Conservation (phyloP, 2,329 filamentous ascomycete species). For the Aspergillus uvarum region DNA sequence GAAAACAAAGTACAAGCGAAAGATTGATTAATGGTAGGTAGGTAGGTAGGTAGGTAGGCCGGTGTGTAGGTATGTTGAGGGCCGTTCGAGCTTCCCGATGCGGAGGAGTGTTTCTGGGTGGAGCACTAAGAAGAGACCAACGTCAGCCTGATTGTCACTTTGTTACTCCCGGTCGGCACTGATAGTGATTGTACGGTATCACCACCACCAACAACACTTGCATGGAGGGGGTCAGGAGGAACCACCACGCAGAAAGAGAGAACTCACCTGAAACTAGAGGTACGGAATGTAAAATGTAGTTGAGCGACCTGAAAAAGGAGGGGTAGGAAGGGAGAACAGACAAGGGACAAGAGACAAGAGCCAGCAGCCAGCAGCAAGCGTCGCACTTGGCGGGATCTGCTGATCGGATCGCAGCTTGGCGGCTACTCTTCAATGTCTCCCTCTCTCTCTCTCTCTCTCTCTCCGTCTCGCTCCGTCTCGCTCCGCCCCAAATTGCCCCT, state of each 20-base stretch:
- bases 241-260: neutral
- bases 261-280: conserved; percentile 11
- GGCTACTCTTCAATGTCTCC: neutral
- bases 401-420: conserved; percentile 1
- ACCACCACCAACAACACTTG: conserved; percentile 8
- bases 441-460: neutral
- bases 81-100: conserved; percentile 21
- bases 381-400: conserved; percentile 5
- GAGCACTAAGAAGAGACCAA: conserved; percentile 11
- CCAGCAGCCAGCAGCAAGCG: conserved; percentile 2
- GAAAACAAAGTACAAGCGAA: conserved; percentile 12
- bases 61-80: conserved; percentile 17
- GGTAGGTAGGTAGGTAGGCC: neutral
- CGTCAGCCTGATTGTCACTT: conserved; percentile 14
- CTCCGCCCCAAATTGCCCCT: neutral
- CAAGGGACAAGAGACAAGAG: no score
- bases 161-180: conserved; percentile 1
- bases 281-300: conserved; percentile 1
- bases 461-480: conserved; percentile 10
- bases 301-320: neutral
- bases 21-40: conserved; percentile 2
- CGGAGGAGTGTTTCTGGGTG: conserved; percentile 16
- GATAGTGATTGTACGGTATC: neutral
- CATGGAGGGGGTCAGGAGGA: conserved; percentile 10
- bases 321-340: conserved; percentile 1